Percentiles rank a stretch among this genome's conserved stretches.
These are phyloP conservation scores for Panaeolus cyanescens DNA, from an alignment of 768 basidiomycete species.

Conservation along the genomic window DNA sequence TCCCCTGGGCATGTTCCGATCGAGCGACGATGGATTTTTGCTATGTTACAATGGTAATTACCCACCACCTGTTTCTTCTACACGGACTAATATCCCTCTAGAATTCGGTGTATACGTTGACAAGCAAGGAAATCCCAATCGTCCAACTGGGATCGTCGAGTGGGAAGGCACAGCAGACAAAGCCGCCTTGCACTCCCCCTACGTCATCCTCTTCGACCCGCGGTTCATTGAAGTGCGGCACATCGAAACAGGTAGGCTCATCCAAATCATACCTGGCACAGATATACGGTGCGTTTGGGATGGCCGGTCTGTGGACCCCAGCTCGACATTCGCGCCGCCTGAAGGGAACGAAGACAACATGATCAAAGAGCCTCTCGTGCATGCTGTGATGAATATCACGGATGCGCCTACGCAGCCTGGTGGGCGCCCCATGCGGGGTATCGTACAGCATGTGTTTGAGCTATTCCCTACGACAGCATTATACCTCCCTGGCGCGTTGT, in stretches of 20 bases:
- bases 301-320: constrained; percentile 61
- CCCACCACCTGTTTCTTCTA: neutral
- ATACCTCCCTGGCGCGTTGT: constrained; percentile 62
- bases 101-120: constrained; percentile 94
- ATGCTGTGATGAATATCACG: constrained; percentile 77
- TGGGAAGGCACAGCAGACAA: constrained; percentile 94
- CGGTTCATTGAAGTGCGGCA: constrained; percentile 92
- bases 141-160: constrained; percentile 73
- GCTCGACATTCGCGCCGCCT: constrained; percentile 63
- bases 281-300: constrained; percentile 92
- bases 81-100: constrained; percentile 23
- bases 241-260: constrained; percentile 75
- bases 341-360: constrained; percentile 48
- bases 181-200: constrained; percentile 88
- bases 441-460: constrained; percentile 77
- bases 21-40: constrained; percentile 84
- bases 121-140: constrained; percentile 86
- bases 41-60: constrained; percentile 83
- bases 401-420: constrained; percentile 42
- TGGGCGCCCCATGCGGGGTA: constrained; percentile 43
- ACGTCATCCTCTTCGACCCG: constrained; percentile 83
- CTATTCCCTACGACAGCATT: constrained; percentile 76
- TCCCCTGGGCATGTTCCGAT: constrained; percentile 89
- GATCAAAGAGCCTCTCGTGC: constrained; percentile 80
- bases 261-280: constrained; percentile 79